Base-by-base conservation (phyloP, 2,329 filamentous ascomycete species). In the Cordyceps fumosorosea region DNA sequence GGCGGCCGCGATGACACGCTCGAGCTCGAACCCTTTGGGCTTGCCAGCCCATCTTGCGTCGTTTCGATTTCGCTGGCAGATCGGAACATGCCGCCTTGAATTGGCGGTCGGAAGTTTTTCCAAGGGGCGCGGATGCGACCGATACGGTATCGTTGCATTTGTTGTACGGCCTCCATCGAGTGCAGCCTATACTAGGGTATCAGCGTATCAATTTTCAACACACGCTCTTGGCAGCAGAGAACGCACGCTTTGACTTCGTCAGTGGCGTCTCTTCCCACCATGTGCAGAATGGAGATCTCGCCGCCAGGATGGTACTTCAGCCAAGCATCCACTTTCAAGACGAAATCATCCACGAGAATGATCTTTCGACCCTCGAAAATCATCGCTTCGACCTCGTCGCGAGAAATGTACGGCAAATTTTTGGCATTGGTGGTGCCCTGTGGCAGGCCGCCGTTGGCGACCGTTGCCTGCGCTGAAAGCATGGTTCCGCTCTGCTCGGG, bases 221-320 rank as follows among this genome's bases (percentile, higher is more conserved):
- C 16, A 52, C 22, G 34, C 7, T 1, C 24, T 42, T 52, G 14
- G 18, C 6, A 14, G 32, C 16, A 32, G 22, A 44, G 18, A 52
- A 80, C 88, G 56, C 82, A 97, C 91, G 88, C 90, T 74, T 89
- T 91, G 65, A 98, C 88, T 76, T 98, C 95, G 74, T 97, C 93
- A 12, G 93, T 97, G 56, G 91, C 93, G 84, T 96, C 92, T 76
- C 89, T 86, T 65, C 92, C 92, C 64, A 98, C 85, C 91, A 97
- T 95, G 72, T 99, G 95, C 72, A 86, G 80, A 66, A 99, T 96
- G 60, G 93, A 85, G 76, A 92, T 95, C 69, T 93, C 88, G 68
- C 95, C 95, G 62, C 95, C 95, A 14, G 95, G 95, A 70, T 98
- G 95, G 71, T 90, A 97, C 59, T 85, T 85, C 58, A 96, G 78